These are phyloP conservation scores for Triticum monococcum DNA, from an alignment of 176 grass and related monocot species.

Conservation along the genomic window DNA sequence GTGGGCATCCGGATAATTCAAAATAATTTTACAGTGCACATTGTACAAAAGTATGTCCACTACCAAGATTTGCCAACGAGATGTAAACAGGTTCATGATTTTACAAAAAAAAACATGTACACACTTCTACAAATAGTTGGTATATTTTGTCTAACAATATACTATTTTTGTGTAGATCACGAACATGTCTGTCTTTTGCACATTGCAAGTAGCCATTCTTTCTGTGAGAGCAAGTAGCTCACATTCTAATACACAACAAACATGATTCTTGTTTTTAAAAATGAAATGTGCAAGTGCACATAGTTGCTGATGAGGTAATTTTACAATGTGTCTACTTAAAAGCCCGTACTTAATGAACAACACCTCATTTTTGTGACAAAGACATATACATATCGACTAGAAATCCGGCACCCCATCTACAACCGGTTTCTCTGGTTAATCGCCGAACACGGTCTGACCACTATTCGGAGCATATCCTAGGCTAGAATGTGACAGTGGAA, in stretches of 20 bases:
- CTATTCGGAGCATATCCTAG: neutral
- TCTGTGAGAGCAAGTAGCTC: too few species aligned
- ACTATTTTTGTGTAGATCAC: neutral
- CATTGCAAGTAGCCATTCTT: neutral
- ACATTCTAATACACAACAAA: neutral
- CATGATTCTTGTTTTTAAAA: neutral
- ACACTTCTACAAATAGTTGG: neutral
- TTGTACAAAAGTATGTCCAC: neutral
- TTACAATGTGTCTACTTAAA: neutral
- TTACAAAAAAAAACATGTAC: neutral
- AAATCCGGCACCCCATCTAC: neutral
- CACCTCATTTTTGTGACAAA: neutral
- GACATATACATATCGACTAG: neutral
- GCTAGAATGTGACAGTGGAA: neutral
- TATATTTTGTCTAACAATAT: neutral
- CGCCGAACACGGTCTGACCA: neutral
- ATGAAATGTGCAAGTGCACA: neutral
- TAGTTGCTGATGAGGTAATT: neutral
- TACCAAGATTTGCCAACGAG: neutral
- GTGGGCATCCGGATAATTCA: neutral
- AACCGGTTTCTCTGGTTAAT: neutral
- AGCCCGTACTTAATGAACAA: rapidly evolving
- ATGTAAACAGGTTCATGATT: neutral
- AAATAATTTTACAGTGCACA: neutral
- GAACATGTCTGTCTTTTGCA: neutral